phyloP scores from a whole-genome alignment of 75 land plant species.

The Chamaecyparis obtusa region DNA sequence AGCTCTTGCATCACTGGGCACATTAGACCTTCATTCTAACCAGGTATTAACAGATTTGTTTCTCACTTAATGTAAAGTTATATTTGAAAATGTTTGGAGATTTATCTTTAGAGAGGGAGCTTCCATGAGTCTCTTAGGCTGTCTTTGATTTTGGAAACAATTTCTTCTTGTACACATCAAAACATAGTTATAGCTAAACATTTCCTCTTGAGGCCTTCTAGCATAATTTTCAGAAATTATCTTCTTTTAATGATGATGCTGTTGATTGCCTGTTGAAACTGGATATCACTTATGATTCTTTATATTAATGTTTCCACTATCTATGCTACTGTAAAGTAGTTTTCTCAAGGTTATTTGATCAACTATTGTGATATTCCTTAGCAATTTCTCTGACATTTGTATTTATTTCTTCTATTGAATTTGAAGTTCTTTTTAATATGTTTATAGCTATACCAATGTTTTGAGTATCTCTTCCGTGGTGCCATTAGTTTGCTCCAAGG shows the following conservation, averaged over 20 bases:
- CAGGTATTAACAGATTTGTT: conserved; percentile 46
- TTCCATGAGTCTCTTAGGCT: background rate
- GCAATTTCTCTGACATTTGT: background rate
- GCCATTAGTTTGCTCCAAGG: background rate
- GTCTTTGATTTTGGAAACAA: background rate
- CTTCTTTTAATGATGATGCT: background rate
- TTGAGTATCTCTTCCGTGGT: background rate
- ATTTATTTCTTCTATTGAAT: background rate
- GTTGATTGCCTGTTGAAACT: background rate
- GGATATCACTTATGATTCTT: background rate
- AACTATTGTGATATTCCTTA: background rate
- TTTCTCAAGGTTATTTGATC: background rate
- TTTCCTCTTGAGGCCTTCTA: background rate
- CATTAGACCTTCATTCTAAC: conserved; percentile 87
- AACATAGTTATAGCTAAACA: background rate
- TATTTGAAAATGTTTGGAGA: background rate
- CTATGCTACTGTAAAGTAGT: background rate
- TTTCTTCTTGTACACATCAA: background rate
- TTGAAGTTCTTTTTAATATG: background rate
- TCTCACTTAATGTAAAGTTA: background rate
- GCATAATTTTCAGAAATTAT: background rate
- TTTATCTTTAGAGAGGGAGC: background rate
- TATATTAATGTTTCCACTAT: background rate
- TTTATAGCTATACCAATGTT: background rate
- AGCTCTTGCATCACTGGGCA: conserved; percentile 57